Evolutionary conservation across 441 rosid species (phyloP), one percentile per base, ranked within the genome.

Genomic region (Iberis amara): DNA sequence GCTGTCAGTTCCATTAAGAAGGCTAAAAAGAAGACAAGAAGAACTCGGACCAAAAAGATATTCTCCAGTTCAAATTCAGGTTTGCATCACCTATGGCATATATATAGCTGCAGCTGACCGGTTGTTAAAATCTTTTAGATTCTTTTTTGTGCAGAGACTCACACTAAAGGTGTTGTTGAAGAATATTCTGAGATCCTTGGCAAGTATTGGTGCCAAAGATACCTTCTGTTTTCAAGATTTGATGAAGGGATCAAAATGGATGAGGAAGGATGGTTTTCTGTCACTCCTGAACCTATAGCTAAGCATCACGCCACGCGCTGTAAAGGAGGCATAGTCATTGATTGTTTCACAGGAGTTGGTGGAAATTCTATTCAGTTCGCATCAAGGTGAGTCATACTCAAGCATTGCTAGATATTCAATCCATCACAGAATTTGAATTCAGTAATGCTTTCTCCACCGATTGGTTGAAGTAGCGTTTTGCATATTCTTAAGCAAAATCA

Each of bases 181-280:
- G 66, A 55, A 37, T 55, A 37, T 55, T 45, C 65, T 38, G 44
- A 46, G n/a, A 40, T 43, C 39, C 57, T 48, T 52, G 62, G 69
- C 46, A 88, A 85, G 74, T 85, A 88, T 68, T 91, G 98, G 96
- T 64, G 69, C 64, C 98, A 91, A 59, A 72, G 98, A 55, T 83
- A 91, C 70, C 39, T 61, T 28, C 67, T 83, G 42, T 91, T 91
- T 76, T 85, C 96, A 46, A 75, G 75, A 76, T 88, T 79, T 66
- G 91, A 88, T 39, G 74, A 76, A 43, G 98, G 96, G 57, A 72
- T 88, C 57, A 71, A 64, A 78, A 86, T 91, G 98, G 94, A 91
- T 4, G 87, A 83, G 71, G 98, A 91, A 76, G 96, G 96, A 47
- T 91, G 98, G 98, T 91, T 85, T 78, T 91, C 96, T 68, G 98